phyloP scores from a whole-genome alignment of 2,329 filamentous ascomycete genomes.

The Botrytis squamosa region DNA sequence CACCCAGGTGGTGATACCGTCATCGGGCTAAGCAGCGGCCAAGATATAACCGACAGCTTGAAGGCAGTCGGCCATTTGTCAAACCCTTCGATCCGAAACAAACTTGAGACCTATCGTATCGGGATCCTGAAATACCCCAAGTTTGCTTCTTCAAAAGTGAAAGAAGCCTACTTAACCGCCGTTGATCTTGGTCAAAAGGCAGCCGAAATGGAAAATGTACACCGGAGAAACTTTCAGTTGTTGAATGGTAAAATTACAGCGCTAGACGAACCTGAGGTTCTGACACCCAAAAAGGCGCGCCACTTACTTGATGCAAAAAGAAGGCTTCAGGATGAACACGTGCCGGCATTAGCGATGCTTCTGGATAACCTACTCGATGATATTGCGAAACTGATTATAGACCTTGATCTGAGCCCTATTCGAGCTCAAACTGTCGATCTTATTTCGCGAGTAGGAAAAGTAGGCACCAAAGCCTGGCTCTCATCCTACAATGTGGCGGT shows the following conservation, averaged over 20 bases:
- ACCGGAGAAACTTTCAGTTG: neutral
- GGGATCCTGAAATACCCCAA: neutral
- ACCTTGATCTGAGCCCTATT: neutral
- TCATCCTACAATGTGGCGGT: neutral
- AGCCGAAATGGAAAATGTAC: constrained; percentile 4
- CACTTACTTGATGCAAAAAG: neutral
- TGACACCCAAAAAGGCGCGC: neutral
- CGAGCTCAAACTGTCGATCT: neutral
- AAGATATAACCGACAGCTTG: constrained; percentile 1
- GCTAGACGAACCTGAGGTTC: neutral
- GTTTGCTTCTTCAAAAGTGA: neutral
- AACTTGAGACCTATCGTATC: neutral
- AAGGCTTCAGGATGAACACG: neutral
- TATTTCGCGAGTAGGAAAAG: neutral
- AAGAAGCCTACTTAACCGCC: neutral
- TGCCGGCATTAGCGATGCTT: neutral
- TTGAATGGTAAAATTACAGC: constrained; percentile 1
- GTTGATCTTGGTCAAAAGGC: constrained; percentile 6
- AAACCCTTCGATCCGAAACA: neutral
- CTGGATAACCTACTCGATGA: neutral
- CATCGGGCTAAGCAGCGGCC: neutral
- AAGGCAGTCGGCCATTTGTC: constrained; percentile 3
- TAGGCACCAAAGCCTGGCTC: neutral
- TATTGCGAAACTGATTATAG: neutral
- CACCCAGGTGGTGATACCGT: constrained; percentile 6